Evolutionary conservation across 202 grass and related monocot genomes (phyloP).

Genomic region (Musa balbisiana): DNA sequence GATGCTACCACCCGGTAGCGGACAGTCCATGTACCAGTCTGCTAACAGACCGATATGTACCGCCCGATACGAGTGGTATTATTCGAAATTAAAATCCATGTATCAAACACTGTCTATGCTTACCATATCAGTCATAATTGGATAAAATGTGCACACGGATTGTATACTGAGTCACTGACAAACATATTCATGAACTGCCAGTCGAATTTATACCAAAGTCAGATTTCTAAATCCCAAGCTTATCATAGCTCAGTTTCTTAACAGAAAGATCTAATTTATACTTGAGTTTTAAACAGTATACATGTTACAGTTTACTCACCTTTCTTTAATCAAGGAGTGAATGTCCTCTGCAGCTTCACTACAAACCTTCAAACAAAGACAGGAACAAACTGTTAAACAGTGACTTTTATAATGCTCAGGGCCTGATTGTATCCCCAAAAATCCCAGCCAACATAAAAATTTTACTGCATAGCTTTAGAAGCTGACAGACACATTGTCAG

Average conservation of each 20-base stretch:
- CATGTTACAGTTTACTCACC: slow-evolving; percentile 37
- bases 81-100: too few species aligned
- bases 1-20: too few species aligned
- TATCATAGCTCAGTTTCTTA: not conserved
- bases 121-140: not conserved
- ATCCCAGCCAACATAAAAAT: not conserved
- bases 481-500: not conserved
- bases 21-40: too few species aligned
- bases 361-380: slow-evolving; percentile 61
- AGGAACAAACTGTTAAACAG: slow-evolving; percentile 26
- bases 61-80: too few species aligned
- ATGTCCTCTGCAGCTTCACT: slow-evolving; percentile 70
- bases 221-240: not conserved
- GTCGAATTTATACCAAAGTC: not conserved
- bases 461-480: not conserved
- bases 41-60: too few species aligned
- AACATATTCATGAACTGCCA: too few species aligned
- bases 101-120: not conserved
- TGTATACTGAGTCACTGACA: too few species aligned
- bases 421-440: not conserved
- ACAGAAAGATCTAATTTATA: not conserved
- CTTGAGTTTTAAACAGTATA: slow-evolving; percentile 13
- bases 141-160: not conserved
- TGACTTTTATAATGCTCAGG: not conserved
- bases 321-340: slow-evolving; percentile 74